Evolutionary conservation across 768 basidiomycete genomes (phyloP), one percentile per base, ranked within the genome.

Genomic region (Boletus sp.): DNA sequence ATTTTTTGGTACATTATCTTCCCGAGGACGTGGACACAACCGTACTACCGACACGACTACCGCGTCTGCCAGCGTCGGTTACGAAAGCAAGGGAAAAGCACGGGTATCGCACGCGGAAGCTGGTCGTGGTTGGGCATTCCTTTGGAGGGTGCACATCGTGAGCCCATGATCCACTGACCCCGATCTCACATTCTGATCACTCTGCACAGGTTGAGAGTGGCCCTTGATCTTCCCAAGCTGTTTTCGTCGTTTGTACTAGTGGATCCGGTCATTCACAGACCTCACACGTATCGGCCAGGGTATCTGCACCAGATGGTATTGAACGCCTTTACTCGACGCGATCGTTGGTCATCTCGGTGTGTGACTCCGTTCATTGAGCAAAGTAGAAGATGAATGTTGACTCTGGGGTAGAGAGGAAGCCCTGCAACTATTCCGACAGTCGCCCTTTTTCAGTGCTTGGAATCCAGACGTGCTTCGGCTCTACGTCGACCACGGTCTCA

Each of bases 61-160:
- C 73, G 4, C 80, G 79, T n/a, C 55, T 90, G 4, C 53, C 82
- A 0, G 50, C 65, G 0, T 58, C 66, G 7, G 75, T 82, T 51
- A 70, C 80, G 0, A 64, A 71, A 2, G 51, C 61, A 17, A 80
- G 89, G 37, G 64, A 67, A 35, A 54, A 56, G 2, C 59, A 67
- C 19, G 89, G 89, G 1, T 83, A 84, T 62, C 56, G 42, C 2
- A 57, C 72, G 5, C 79, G 87, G 33, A 80, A 70, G n/a, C 62
- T 93, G 3, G 74, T 93, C 21, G 83, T 76, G 5, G 72, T 93
- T 4, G 93, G 92, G 0, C 94, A 97, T 65, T 94, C 92, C 0
- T 84, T 90, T 49, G 90, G 94, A 19, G 93, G 89, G 2, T 85
- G 84, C 64, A 83, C 84, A 2, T 78, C 83, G 85, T 91, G 64